phyloP scores from a whole-genome alignment of 306 rosid species.

The Quillaja saponaria region DNA sequence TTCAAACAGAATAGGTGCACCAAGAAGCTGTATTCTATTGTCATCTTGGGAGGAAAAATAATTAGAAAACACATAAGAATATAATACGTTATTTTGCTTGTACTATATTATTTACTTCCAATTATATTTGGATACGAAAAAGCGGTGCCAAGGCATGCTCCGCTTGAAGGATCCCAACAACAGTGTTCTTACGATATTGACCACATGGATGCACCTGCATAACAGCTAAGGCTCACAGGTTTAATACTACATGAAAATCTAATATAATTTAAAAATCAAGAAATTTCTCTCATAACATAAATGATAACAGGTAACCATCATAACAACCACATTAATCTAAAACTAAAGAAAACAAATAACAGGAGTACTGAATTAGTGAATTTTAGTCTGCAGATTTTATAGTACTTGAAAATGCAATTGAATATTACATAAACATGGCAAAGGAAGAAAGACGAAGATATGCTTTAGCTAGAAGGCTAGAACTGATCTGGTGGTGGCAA shows the following conservation, averaged over 20 bases:
- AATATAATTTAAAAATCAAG: neutral
- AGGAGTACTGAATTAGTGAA: neutral
- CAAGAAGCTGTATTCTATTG: constrained; percentile 10
- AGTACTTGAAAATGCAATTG: neutral
- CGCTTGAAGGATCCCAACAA: constrained; percentile 93
- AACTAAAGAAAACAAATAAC: neutral
- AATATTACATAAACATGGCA: neutral
- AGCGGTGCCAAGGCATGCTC: constrained; percentile 82
- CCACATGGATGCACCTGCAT: constrained; percentile 95
- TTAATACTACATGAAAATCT: constrained; percentile 12
- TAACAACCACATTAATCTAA: constrained; percentile 1
- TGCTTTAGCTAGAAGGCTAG: too few relatives aligned
- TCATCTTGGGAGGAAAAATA: constrained; percentile 1
- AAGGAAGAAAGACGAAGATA: neutral
- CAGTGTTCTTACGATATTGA: constrained; percentile 94
- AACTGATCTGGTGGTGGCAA: too few relatives aligned
- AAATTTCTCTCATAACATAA: constrained; percentile 13
- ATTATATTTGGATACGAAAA: constrained; percentile 74
- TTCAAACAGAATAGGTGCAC: constrained; percentile 18
- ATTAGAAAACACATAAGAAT: constrained; percentile 6
- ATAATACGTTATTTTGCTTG: constrained; percentile 1
- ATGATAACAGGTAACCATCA: constrained; percentile 5
- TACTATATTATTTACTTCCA: constrained; percentile 9
- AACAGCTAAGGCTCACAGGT: constrained; percentile 42
- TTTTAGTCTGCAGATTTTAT: constrained; percentile 2